Evolutionary conservation across 257 asterid species (phyloP).

Genomic region (Solanum tarapatanum): DNA sequence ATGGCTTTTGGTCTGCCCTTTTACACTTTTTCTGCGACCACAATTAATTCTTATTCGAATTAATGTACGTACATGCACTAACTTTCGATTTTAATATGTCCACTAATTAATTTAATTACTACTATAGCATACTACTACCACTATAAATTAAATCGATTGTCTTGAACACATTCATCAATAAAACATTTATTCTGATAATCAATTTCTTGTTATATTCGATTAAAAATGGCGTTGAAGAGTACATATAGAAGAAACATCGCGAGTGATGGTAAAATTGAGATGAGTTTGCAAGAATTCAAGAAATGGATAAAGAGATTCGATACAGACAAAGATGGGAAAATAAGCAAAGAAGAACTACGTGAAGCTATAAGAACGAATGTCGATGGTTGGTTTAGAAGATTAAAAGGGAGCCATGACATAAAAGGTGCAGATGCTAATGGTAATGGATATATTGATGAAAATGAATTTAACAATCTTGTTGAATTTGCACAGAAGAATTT

Average conservation of each 20-base stretch:
- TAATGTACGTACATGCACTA: not conserved
- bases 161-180: not conserved
- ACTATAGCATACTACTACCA: not conserved
- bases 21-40: not conserved
- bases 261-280: conserved; percentile 15
- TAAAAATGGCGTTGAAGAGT: conserved; percentile 8
- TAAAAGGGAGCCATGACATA: too few relatives aligned
- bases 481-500: too few relatives aligned
- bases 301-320: conserved; percentile 33
- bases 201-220: not conserved
- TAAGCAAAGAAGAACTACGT: conserved; percentile 25
- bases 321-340: conserved; percentile 8
- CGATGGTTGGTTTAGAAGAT: conserved; percentile 14
- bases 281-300: conserved; percentile 29
- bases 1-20: not conserved
- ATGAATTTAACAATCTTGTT: too few relatives aligned
- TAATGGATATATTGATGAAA: too few relatives aligned
- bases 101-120: not conserved
- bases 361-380: conserved; percentile 19
- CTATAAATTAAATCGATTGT: not conserved
- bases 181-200: not conserved
- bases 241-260: not conserved
- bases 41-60: not conserved
- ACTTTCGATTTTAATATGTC: not conserved
- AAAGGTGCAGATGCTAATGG: too few relatives aligned